Evolutionary conservation across 2,329 filamentous ascomycete genomes (phyloP).

Genomic region (Cladophialophora immunda): DNA sequence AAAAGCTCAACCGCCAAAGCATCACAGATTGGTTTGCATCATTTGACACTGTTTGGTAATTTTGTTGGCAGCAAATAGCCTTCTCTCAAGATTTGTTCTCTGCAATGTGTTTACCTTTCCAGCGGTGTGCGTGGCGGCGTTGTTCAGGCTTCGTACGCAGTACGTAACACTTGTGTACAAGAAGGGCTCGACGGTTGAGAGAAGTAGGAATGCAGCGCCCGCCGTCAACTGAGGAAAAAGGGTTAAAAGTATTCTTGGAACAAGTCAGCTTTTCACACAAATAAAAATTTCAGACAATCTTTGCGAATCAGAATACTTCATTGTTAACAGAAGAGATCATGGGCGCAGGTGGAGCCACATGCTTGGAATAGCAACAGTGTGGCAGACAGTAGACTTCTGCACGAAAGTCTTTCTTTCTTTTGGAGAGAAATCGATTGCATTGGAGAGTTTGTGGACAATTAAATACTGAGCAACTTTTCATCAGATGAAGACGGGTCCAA

Average conservation of each 20-base stretch:
- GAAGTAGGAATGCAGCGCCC: neutral
- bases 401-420: neutral
- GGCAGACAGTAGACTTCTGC: neutral
- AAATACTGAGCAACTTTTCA: neutral
- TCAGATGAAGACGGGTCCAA: neutral
- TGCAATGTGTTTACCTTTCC: neutral
- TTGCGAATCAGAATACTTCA: neutral
- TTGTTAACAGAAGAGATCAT: neutral
- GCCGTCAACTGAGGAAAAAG: neutral
- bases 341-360: neutral
- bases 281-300: neutral
- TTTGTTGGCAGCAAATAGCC: neutral
- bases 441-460: neutral
- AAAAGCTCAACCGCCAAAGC: neutral
- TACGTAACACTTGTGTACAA: neutral
- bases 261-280: neutral
- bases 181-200: neutral
- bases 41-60: neutral
- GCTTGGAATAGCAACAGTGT: neutral
- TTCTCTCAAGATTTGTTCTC: neutral
- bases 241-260: neutral
- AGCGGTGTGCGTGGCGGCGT: neutral
- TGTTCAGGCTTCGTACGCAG: neutral
- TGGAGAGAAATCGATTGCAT: neutral
- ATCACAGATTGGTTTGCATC: neutral